Percentiles rank a stretch among this genome's conserved stretches.
Conservation (phyloP, 257 asterid species). For the Nicotiana undulata region DNA sequence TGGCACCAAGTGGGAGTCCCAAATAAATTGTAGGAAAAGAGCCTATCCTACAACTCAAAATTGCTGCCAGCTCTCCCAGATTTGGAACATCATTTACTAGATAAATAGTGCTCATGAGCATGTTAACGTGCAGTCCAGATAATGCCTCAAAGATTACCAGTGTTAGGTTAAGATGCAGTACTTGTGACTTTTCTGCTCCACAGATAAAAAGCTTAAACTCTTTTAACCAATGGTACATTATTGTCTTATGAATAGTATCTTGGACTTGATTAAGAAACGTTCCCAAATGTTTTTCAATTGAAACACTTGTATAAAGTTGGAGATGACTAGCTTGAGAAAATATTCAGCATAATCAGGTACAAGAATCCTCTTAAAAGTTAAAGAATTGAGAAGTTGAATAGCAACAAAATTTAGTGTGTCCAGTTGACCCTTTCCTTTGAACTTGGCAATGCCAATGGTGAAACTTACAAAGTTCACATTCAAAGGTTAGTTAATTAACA, state of each 20-base stretch:
- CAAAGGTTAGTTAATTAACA: too few relatives aligned
- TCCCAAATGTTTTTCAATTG: not conserved
- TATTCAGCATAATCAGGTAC: too few relatives aligned
- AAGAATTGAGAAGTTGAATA: too few relatives aligned
- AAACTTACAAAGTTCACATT: too few relatives aligned
- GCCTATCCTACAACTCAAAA: too few relatives aligned
- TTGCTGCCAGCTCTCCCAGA: not conserved
- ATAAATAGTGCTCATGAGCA: not conserved
- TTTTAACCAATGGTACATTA: not conserved
- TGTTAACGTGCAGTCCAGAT: not conserved
- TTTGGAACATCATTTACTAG: not conserved
- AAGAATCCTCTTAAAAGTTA: too few relatives aligned
- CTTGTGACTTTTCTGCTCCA: too few relatives aligned
- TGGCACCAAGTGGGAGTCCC: not conserved
- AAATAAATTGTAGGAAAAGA: not conserved
- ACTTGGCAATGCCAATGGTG: too few relatives aligned
- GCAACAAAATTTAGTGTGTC: too few relatives aligned
- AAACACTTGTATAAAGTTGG: not conserved
- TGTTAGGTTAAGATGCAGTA: not conserved
- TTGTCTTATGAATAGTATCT: not conserved
- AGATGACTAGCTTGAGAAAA: too few relatives aligned
- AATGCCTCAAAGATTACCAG: not conserved
- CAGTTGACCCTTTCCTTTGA: too few relatives aligned
- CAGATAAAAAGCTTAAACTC: too few relatives aligned
- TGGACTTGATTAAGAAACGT: not conserved